These are phyloP conservation scores for Boeremia exigua DNA, from an alignment of 2,329 filamentous ascomycete species.

Conservation along the genomic window DNA sequence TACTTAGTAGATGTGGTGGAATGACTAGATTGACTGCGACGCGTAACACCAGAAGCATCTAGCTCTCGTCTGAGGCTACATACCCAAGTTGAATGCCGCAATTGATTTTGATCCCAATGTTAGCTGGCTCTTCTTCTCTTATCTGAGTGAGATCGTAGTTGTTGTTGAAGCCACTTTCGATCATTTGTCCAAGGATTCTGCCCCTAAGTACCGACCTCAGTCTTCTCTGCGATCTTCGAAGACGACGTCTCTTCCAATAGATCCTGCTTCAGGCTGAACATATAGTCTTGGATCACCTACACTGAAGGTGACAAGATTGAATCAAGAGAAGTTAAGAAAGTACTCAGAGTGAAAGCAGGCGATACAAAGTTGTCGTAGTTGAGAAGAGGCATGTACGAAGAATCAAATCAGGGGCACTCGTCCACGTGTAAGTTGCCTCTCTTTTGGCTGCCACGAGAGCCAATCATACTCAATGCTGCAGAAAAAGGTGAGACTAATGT, in stretches of 20 bases:
- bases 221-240: constrained; percentile 36
- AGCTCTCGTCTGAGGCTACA: constrained; percentile 39
- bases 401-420: too few relatives aligned
- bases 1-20: constrained; percentile 47
- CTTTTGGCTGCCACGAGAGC: too few relatives aligned
- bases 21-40: constrained; percentile 45
- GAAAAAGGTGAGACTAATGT: too few relatives aligned
- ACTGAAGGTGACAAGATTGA: constrained; percentile 46
- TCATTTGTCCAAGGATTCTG: constrained; percentile 17
- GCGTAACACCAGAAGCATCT: constrained; percentile 45
- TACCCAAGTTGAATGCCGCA: constrained; percentile 25
- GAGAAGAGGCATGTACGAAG: too few relatives aligned
- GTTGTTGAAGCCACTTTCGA: constrained; percentile 13
- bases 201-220: constrained; percentile 20
- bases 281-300: constrained; percentile 48
- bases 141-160: constrained; percentile 11
- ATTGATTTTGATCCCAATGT: constrained; percentile 6
- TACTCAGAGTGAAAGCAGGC: constrained; percentile 53
- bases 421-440: too few relatives aligned
- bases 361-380: constrained; percentile 42
- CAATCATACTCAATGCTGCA: too few relatives aligned
- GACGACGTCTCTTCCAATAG: constrained; percentile 50
- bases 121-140: constrained; percentile 11
- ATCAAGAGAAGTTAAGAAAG: constrained; percentile 52
- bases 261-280: constrained; percentile 51